Evolutionary conservation across 306 rosid species (phyloP), one percentile per base, ranked within the genome.

Genomic region (Senna tora): DNA sequence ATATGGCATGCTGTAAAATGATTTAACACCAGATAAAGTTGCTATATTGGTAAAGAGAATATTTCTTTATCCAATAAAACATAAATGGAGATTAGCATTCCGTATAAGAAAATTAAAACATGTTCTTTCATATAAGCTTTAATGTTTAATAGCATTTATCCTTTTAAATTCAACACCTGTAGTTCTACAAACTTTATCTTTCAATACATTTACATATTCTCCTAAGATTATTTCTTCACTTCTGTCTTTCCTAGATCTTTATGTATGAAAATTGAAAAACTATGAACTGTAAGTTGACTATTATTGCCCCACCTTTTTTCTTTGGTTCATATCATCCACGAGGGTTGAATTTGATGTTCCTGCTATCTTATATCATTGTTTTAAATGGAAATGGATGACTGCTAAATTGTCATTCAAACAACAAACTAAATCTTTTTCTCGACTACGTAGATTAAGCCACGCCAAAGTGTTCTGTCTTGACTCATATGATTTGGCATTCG

Each of bases 1-100:
- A 42, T 64, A 9, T 21, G 36, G n/a, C n/a, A n/a, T 34, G 2
- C 19, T 64, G 69, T 13, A 39, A 64, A 22, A 64, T 64, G 69
- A 22, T 14, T 65, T 22, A 43, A 25, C 22, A 65, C 43, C 28
- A 8, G 14, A 0, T 0, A 54, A 54, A 11, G 25, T 65, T 46
- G 25, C 32, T 46, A n/a, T 22, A 16, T 65, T 9, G 15, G 19
- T 45, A 45, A 28, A 39, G 71, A 65, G 36, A 46, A 45, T 65
- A 7, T 25, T 25, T 3, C 9, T 19, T 8, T 22, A 0, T 19
- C 13, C 30, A 22, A 9, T 25, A 43, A 32, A 5, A 20, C 2
- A 12, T 7, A 33, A 42, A 22, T 52, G 57, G 70, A 65, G 20
- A 22, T 65, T 49, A n/a, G 65, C 46, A 34, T 34, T 60, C 21